These are phyloP conservation scores for Calonectria fujianensis DNA, from an alignment of 2,329 filamentous ascomycete genomes.

Conservation along the genomic window DNA sequence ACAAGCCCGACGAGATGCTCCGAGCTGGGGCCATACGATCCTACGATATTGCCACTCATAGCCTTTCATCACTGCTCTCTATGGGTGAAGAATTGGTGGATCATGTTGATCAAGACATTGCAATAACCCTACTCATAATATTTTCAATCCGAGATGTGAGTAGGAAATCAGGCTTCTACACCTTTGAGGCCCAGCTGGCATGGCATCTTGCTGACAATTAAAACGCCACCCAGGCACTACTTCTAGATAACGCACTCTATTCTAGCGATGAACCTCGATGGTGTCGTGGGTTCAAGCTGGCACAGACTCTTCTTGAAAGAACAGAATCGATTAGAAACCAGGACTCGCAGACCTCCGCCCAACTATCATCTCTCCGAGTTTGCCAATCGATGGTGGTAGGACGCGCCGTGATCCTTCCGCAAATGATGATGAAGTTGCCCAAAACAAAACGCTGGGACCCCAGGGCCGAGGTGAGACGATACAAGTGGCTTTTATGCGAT, in stretches of 20 bases:
- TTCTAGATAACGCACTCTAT: not conserved
- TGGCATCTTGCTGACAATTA: not conserved
- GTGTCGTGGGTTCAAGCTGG: constrained; percentile 8
- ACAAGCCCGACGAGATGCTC: constrained; percentile 1
- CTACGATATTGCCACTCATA: constrained; percentile 5
- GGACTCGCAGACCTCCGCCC: not conserved
- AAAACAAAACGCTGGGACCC: not conserved
- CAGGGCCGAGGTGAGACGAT: not conserved
- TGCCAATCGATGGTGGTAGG: not conserved
- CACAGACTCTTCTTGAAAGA: not conserved
- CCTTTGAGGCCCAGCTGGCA: no score
- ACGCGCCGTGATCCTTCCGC: constrained; percentile 4
- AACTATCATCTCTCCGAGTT: not conserved
- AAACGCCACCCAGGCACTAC: not conserved
- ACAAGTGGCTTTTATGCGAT: not conserved
- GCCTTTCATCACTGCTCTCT: not conserved
- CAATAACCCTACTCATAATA: not conserved
- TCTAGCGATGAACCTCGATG: not conserved
- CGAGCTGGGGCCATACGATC: not conserved
- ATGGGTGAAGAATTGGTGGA: not conserved
- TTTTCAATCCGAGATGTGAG: constrained; percentile 26
- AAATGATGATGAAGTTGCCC: not conserved
- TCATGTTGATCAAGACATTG: not conserved
- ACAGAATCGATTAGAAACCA: not conserved
- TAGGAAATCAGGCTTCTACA: not conserved